A percentile compares a stretch with the other conserved stretches of the same genome.
phyloP scores from a whole-genome alignment of 495 filamentous ascomycete species.

The Penicillium bialowiezense region DNA sequence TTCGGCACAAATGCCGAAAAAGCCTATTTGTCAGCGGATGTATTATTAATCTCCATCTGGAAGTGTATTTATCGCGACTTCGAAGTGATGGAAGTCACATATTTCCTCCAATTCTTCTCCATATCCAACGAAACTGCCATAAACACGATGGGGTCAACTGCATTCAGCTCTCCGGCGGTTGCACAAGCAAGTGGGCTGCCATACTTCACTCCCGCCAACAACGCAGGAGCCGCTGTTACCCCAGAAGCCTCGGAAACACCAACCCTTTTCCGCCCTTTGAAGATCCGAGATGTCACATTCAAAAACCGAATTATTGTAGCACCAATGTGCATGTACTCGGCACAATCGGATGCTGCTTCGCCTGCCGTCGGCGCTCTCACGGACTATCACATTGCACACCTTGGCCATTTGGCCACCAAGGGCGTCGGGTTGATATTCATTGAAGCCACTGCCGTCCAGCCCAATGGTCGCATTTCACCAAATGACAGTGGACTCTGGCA shows the following conservation, averaged over 20 bases:
- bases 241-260: constrained; percentile 45
- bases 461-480: constrained; percentile 70
- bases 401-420: constrained; percentile 60
- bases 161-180: constrained; percentile 15
- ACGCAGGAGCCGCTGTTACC: constrained; percentile 50
- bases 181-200: constrained; percentile 27
- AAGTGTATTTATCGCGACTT: neutral
- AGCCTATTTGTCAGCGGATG: constrained; percentile 3
- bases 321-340: constrained; percentile 64
- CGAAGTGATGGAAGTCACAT: no score
- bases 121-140: neutral
- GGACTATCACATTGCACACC: constrained; percentile 65
- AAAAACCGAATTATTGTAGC: constrained; percentile 67
- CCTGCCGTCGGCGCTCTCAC: constrained; percentile 60
- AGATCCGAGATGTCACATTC: constrained; percentile 62
- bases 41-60: neutral
- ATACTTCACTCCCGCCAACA: constrained; percentile 60
- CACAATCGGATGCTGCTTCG: constrained; percentile 39
- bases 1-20: neutral
- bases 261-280: constrained; percentile 63
- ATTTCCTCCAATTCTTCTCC: neutral
- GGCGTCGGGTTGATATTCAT: constrained; percentile 64
- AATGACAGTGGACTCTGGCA: constrained; percentile 70
- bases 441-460: constrained; percentile 64
- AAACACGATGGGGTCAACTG: constrained; percentile 17